phyloP scores from a whole-genome alignment of 2,329 filamentous ascomycete species.

The Coniella vitis region DNA sequence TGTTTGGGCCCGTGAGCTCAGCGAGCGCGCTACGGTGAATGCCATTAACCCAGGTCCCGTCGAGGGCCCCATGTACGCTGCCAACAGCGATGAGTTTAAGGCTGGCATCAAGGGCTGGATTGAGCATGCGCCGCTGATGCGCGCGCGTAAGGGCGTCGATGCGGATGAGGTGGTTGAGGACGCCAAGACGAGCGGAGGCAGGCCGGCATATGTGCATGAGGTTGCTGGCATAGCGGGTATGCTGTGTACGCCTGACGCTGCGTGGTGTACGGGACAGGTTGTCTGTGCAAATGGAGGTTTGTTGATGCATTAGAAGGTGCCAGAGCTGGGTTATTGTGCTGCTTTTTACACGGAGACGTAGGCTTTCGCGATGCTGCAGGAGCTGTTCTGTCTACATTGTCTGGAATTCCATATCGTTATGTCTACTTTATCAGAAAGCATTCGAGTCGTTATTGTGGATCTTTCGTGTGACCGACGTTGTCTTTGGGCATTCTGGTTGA shows the following conservation, averaged over 20 bases:
- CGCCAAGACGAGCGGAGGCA: conserved; percentile 46
- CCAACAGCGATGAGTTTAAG: conserved; percentile 36
- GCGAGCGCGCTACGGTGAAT: conserved; percentile 47
- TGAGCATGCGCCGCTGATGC: conserved; percentile 54
- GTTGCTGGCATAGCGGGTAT: conserved; percentile 72
- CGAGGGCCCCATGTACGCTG: conserved; percentile 44
- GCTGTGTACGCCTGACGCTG: conserved; percentile 64
- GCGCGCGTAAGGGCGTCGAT: conserved; percentile 55
- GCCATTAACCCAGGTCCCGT: conserved; percentile 52
- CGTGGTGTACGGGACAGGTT: conserved; percentile 73
- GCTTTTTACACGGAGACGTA: neutral
- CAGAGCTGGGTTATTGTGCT: neutral
- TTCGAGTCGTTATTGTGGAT: no score
- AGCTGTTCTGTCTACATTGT: no score
- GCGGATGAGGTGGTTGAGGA: conserved; percentile 54
- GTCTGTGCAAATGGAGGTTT: conserved; percentile 77
- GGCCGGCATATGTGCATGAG: conserved; percentile 61
- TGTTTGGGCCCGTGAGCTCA: conserved; percentile 51
- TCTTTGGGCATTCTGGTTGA: no score
- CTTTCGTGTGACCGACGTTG: no score
- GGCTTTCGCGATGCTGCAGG: no score
- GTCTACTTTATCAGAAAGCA: no score
- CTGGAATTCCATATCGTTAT: no score
- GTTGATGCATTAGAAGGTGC: conserved; percentile 29
- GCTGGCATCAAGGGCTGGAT: conserved; percentile 35